Conservation (phyloP, 352 stramenopile species). For the Phytophthora pistaciae region DNA sequence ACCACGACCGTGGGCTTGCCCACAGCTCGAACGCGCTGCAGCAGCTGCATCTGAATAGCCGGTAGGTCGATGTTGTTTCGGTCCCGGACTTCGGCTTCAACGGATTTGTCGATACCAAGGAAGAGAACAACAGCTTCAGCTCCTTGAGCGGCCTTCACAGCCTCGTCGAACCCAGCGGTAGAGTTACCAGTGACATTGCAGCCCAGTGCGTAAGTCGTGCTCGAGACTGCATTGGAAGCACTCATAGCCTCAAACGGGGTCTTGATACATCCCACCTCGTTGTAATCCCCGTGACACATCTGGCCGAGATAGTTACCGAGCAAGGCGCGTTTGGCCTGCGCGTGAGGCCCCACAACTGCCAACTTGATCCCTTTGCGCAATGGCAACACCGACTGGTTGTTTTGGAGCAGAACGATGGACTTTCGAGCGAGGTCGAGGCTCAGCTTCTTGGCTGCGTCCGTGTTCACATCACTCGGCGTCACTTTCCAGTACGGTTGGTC, state of each 20-base stretch:
- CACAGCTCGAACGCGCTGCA: conserved; percentile 66
- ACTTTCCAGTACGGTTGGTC: conserved; percentile 81
- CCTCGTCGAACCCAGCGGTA: conserved; percentile 58
- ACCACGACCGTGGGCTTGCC: conserved; percentile 84
- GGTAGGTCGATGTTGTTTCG: conserved; percentile 82
- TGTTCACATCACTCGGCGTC: conserved; percentile 71
- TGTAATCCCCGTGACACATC: conserved; percentile 83
- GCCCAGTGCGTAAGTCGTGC: conserved; percentile 43
- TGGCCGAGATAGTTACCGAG: conserved; percentile 91
- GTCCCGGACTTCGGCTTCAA: conserved; percentile 81
- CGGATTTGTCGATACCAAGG: conserved; percentile 85
- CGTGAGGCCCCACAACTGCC: conserved; percentile 87
- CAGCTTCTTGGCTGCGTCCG: conserved; percentile 52
- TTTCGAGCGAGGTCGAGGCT: conserved; percentile 74
- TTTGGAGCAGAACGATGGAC: conserved; percentile 94
- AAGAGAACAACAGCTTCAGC: conserved; percentile 79
- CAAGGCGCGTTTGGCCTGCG: conserved; percentile 54
- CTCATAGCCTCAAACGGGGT: conserved; percentile 79
- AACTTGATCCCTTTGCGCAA: conserved; percentile 52
- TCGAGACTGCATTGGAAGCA: conserved; percentile 47
- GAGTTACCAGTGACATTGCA: conserved; percentile 76
- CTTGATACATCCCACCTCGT: conserved; percentile 69
- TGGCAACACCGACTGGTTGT: conserved; percentile 72
- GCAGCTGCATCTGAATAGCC: conserved; percentile 75
- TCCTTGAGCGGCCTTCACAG: conserved; percentile 43